Base-by-base conservation (phyloP, 75 land plant genomes). In the Chamaecyparis obtusa region DNA sequence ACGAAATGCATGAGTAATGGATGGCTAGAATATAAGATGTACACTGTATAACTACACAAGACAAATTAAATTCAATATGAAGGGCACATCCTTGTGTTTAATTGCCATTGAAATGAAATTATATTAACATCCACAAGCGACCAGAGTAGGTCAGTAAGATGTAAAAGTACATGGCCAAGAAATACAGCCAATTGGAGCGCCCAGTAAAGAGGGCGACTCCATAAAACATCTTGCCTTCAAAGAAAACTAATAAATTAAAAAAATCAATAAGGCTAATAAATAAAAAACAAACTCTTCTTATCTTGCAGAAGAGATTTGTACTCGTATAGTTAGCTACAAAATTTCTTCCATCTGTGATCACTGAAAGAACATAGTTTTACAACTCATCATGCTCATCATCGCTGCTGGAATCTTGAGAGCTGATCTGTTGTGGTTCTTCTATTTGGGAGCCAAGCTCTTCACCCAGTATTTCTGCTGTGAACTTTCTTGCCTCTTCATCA, bases 401-500 rank as follows among this genome's bases (percentile, higher is more conserved):
- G 10, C 16, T 81, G 51, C 24, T 13, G 83, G n/a, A 10, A 27
- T n/a, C 83, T 81, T 44, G 83, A 46, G 32, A 32, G 14, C 5
- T 41, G 1, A n/a, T 2, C 10, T 27, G 83, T 44, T 44, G 83
- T 19, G 83, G 48, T 81, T 81, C 83, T 81, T 44, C 83, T 46
- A 41, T 81, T 84, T 88, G 91, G 33, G 60, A 11, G 1, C 91
- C 93, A 4, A 85, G 4, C 75, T 86, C 91, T 88, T 92, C 96
- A 35, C 96, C 96, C 82, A 90, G 85, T 33, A 96, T 87, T 83
- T 88, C 96, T 64, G 93, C 90, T 33, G 99, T 97, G 41, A 96
- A 92, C 33, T 84, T 84, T 83, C 99, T 91, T 15, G 99, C 99
- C 91, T 98, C 99, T 72, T 86, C 85, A 88, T 98, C 99, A 24